phyloP scores from a whole-genome alignment of 1,284 basidiomycete genomes.

The Cystobasidium sp. region DNA sequence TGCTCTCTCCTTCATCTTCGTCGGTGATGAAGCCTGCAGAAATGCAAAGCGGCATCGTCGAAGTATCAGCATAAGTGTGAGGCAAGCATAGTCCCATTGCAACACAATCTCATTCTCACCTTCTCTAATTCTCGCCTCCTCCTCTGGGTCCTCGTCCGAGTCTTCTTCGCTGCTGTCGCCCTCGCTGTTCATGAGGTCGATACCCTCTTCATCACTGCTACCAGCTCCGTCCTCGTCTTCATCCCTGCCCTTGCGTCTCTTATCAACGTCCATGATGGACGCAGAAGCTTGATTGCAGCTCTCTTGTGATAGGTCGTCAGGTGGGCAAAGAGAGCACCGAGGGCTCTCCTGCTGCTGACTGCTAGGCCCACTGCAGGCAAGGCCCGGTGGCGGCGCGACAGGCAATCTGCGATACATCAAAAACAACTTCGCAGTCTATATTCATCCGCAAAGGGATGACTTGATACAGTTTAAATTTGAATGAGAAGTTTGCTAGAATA shows the following conservation, averaged over 20 bases:
- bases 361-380: too few species aligned
- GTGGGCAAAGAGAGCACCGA: too few species aligned
- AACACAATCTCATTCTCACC: constrained; percentile 52
- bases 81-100: not conserved
- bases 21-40: constrained; percentile 77
- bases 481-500: too few species aligned
- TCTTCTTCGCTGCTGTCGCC: constrained; percentile 76
- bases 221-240: constrained; percentile 32
- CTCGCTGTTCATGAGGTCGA: constrained; percentile 47
- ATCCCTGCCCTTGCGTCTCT: not conserved
- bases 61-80: not conserved
- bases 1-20: constrained; percentile 69
- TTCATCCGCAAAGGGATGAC: too few species aligned
- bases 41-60: not conserved
- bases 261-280: constrained; percentile 28
- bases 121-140: constrained; percentile 71
- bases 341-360: too few species aligned
- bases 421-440: too few species aligned
- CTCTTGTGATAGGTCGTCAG: too few species aligned
- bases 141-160: constrained; percentile 73
- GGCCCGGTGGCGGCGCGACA: too few species aligned
- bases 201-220: constrained; percentile 48
- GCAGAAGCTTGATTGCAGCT: too few species aligned
- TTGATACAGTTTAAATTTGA: too few species aligned
- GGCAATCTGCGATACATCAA: too few species aligned